These are phyloP conservation scores for Aspergillus sp. DNA, from an alignment of 2,329 filamentous ascomycete genomes.

Conservation along the genomic window DNA sequence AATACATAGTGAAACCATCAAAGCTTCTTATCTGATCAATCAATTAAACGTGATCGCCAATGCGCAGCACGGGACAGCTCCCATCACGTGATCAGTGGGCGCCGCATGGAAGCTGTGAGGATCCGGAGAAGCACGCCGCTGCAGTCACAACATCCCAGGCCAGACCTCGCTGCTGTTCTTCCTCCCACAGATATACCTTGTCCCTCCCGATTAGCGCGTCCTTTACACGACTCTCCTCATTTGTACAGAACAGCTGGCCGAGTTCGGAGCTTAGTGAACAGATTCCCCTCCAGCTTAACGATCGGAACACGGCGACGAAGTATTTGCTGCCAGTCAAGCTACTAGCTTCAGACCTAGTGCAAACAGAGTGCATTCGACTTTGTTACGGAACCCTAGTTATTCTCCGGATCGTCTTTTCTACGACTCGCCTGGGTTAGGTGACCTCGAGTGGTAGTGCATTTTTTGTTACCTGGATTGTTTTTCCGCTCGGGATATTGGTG, in stretches of 20 bases:
- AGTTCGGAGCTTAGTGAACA: neutral
- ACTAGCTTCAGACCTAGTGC: neutral
- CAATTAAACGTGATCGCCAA: neutral
- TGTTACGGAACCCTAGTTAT: neutral
- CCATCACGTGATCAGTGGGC: slow-evolving; percentile 4
- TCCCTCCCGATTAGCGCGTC: neutral
- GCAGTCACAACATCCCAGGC: neutral
- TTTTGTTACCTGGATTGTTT: neutral
- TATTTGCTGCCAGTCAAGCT: slow-evolving; percentile 2
- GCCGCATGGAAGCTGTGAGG: slow-evolving; percentile 5
- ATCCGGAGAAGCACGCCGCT: slow-evolving; percentile 8
- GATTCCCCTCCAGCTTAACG: neutral
- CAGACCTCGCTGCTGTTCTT: neutral
- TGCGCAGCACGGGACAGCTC: slow-evolving; percentile 3
- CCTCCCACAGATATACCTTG: neutral
- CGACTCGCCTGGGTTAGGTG: no score
- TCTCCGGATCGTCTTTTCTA: neutral
- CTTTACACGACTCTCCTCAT: neutral
- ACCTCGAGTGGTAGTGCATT: neutral
- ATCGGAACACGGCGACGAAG: neutral
- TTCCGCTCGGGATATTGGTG: neutral
- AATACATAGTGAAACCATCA: neutral
- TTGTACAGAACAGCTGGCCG: neutral
- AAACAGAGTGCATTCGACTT: neutral
- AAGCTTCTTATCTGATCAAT: neutral